Evolutionary conservation across 2,329 filamentous ascomycete genomes (phyloP).

Genomic region (Neocatenulostroma microsporum): DNA sequence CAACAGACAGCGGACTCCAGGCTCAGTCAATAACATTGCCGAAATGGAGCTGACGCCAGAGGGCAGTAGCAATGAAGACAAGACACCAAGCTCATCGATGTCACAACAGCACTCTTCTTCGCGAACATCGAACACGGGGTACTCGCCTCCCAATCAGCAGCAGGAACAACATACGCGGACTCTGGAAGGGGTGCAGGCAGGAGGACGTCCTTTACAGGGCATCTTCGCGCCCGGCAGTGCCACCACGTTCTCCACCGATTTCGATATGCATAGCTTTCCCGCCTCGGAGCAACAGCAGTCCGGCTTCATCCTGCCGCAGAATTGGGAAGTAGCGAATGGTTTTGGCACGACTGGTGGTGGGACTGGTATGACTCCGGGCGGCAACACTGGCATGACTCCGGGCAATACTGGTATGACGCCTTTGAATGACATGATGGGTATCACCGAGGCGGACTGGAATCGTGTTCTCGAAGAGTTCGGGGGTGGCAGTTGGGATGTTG

Average conservation of each 20-base stretch:
- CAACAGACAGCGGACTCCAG: constrained; percentile 21
- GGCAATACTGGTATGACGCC: constrained; percentile 10
- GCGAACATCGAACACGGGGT: constrained; percentile 21
- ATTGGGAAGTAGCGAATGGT: too few relatives aligned
- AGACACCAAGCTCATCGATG: constrained; percentile 21
- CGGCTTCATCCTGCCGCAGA: constrained; percentile 17
- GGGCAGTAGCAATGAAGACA: constrained; percentile 20
- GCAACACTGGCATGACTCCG: constrained; percentile 14
- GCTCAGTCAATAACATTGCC: constrained; percentile 12
- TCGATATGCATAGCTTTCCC: constrained; percentile 17
- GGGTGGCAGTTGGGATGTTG: constrained; percentile 2
- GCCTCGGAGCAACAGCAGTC: constrained; percentile 9
- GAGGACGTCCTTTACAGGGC: background rate
- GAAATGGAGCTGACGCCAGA: constrained; percentile 28
- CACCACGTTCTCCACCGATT: constrained; percentile 14
- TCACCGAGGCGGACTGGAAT: constrained; percentile 27
- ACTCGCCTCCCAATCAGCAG: constrained; percentile 20
- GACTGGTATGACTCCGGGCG: too few relatives aligned
- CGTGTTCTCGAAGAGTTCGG: constrained; percentile 22
- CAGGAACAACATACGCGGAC: constrained; percentile 1
- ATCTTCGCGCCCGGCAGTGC: constrained; percentile 1
- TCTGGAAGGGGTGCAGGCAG: too few relatives aligned
- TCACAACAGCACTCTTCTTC: constrained; percentile 21
- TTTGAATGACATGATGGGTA: constrained; percentile 21
- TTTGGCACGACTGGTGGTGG: too few relatives aligned